A percentile compares a stretch with the other conserved stretches of the same genome.
phyloP scores from a whole-genome alignment of 345 rosid species.

The Arabis alpina region DNA sequence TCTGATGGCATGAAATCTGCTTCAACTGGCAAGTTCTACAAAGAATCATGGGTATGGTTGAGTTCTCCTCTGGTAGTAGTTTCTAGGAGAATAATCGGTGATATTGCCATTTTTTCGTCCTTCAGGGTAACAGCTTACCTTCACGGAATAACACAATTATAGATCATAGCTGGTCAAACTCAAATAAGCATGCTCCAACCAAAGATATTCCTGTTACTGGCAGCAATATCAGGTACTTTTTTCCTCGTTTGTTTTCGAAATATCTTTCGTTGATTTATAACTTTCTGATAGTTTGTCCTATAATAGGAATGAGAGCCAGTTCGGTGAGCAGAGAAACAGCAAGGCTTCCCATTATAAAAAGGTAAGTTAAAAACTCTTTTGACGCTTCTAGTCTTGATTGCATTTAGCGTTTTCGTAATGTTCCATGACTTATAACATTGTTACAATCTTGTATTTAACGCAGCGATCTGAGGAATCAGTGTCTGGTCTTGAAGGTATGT shows the following conservation, averaged over 20 bases:
- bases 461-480: conserved; percentile 41
- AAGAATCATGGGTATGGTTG: conserved; percentile 48
- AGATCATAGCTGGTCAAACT: conserved; percentile 46
- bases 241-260: not conserved
- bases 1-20: conserved; percentile 45
- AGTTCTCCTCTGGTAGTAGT: conserved; percentile 31
- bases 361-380: conserved; percentile 26
- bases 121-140: conserved; percentile 47
- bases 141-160: conserved; percentile 27
- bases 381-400: conserved; percentile 9
- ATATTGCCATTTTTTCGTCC: conserved; percentile 32
- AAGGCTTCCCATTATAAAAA: conserved; percentile 26
- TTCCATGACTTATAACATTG: conserved; percentile 16
- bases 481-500: conserved; percentile 40
- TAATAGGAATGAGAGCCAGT: conserved; percentile 32
- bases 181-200: conserved; percentile 47
- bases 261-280: not conserved
- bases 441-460: conserved; percentile 16
- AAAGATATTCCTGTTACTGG: conserved; percentile 46
- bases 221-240: conserved; percentile 61
- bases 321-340: conserved; percentile 39
- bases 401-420: conserved; percentile 14
- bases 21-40: conserved; percentile 48
- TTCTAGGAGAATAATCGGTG: conserved; percentile 26
- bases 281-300: not conserved